phyloP scores from a whole-genome alignment of 1,284 basidiomycete species.

The Stygiomarasmius scandens region DNA sequence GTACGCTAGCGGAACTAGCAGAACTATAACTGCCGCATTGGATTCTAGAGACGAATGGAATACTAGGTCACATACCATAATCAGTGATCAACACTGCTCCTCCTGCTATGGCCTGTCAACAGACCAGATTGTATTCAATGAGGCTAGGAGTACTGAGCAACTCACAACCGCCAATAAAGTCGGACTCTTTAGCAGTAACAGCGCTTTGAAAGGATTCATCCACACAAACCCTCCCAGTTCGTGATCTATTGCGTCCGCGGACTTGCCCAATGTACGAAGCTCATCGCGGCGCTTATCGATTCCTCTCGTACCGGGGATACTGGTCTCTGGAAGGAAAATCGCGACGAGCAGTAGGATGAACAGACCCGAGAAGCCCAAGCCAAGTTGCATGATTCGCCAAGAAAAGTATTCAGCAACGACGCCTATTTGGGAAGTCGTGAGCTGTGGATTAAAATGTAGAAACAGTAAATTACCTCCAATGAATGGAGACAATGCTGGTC shows the following conservation, averaged over 20 bases:
- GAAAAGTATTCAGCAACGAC: slow-evolving; percentile 56
- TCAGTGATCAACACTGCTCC: slow-evolving; percentile 44
- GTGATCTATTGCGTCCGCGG: slow-evolving; percentile 25
- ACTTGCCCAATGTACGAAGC: slow-evolving; percentile 19
- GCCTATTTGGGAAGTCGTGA: slow-evolving; percentile 29
- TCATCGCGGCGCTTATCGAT: slow-evolving; percentile 39
- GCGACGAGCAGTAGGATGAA: slow-evolving; percentile 48
- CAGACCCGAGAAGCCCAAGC: slow-evolving; percentile 47
- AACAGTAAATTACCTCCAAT: slow-evolving; percentile 18
- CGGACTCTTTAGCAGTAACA: slow-evolving; percentile 58
- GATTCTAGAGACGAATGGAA: neutral
- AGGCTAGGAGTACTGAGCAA: neutral
- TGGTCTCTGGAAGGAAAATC: slow-evolving; percentile 72
- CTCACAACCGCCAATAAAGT: slow-evolving; percentile 59
- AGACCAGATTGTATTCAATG: neutral
- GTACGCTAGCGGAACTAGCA: slow-evolving; percentile 45
- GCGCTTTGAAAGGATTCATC: slow-evolving; percentile 60
- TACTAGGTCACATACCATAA: slow-evolving; percentile 38
- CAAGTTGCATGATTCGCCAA: slow-evolving; percentile 70
- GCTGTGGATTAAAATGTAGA: neutral
- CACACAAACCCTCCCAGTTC: slow-evolving; percentile 34
- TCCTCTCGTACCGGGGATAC: slow-evolving; percentile 51
- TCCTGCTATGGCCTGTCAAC: slow-evolving; percentile 41
- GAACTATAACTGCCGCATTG: slow-evolving; percentile 27
- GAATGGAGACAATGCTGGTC: slow-evolving; percentile 46